Evolutionary conservation across 768 basidiomycete species (phyloP), one percentile per base, ranked within the genome.

Genomic region (Lanmaoa rubissima): DNA sequence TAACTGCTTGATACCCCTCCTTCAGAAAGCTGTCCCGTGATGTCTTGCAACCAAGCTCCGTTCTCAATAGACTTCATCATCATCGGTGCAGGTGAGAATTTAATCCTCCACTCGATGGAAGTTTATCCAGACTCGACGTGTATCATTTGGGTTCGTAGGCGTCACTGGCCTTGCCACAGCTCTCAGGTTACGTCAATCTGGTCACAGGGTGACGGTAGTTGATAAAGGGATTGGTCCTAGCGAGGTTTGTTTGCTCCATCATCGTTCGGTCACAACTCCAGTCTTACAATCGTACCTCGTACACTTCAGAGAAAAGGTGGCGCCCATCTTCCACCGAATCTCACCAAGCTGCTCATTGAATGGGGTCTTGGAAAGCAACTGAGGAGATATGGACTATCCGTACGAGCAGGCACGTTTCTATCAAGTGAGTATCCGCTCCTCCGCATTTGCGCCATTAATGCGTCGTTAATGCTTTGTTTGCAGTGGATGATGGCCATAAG

Each of bases 151-250:
- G 35, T 49, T 32, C 26, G 5, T 36, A 73, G 70, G 81, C 35
- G 71, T 86, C 35, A 72, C 81, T 43, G 86, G 86, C 24, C 77
- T 87, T 21, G 79, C 85, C 5, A 72, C 79, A 9, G 86, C 86
- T 10, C 81, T 78, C 64, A 72, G 81, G n/a, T 72, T 88, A 41
- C 74, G 76, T 41, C 78, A 76, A 55, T 78, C 81, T 13, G 86
- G 87, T 5, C 87, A 88, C 69, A 71, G 74, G 31, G 85, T 87
- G 35, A 74, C 76, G 1, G 76, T 88, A 2, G 57, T 87, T 26
- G 86, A 88, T 58, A 75, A 78, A 58, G 74, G 73, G 13, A 69
- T 74, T 57, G 80, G 79, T 21, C 77, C 75, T 21, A 65, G 70
- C 26, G 74, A 75, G 61, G 79, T 79, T 17, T n/a, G 71, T 53